Conservation (phyloP, 1,139 yeast species). For the Eremothecium sinecaudum region DNA sequence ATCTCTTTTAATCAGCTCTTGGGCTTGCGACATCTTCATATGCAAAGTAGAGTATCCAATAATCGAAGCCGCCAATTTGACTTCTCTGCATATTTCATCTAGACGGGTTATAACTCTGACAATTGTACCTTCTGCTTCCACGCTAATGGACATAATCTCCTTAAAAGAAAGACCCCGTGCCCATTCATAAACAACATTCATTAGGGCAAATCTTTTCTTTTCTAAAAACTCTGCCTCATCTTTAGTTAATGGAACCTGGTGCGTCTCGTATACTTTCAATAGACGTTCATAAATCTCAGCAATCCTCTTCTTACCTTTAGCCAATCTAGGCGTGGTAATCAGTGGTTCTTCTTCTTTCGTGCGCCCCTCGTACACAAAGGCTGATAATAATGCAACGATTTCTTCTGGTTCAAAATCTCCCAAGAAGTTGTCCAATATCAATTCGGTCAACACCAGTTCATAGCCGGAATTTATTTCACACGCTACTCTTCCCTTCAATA, state of each 20-base stretch:
- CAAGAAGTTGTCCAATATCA: constrained; percentile 79
- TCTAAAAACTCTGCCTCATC: constrained; percentile 84
- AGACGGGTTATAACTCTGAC: constrained; percentile 92
- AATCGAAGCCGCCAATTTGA: constrained; percentile 85
- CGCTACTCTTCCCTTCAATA: constrained; percentile 77
- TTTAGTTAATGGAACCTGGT: constrained; percentile 66
- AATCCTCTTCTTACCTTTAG: constrained; percentile 64
- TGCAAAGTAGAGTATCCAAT: constrained; percentile 88
- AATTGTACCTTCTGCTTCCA: constrained; percentile 93
- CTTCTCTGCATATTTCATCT: constrained; percentile 93
- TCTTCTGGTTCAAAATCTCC: constrained; percentile 95
- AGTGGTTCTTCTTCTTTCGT: constrained; percentile 45
- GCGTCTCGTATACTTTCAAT: constrained; percentile 50
- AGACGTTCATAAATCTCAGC: constrained; percentile 59
- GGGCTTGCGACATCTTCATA: constrained; percentile 84
- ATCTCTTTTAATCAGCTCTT: constrained; percentile 90
- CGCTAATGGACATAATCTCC: constrained; percentile 79
- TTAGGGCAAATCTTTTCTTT: constrained; percentile 76
- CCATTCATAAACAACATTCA: constrained; percentile 96
- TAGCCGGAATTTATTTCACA: constrained; percentile 86
- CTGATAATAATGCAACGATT: constrained; percentile 83
- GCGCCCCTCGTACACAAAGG: constrained; percentile 88
- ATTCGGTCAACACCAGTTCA: constrained; percentile 82
- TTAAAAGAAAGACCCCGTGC: constrained; percentile 89
- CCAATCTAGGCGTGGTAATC: constrained; percentile 73